A percentile compares a stretch with the other conserved stretches of the same genome.
These are phyloP conservation scores for Urostyla sp. DNA, from an alignment of 73 alveolate species.

Conservation along the genomic window DNA sequence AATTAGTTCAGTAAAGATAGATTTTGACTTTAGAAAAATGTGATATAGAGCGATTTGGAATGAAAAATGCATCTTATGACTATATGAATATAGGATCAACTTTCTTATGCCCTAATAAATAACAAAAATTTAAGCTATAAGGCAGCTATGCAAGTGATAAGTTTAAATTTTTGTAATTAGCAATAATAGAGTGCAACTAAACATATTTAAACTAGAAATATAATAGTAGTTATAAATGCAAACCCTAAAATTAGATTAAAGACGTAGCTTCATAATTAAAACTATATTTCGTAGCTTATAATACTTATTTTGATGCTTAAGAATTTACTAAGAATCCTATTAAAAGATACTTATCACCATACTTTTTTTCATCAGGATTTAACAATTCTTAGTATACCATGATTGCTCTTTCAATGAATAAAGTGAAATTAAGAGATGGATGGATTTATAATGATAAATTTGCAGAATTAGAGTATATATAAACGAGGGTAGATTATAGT, in stretches of 20 bases:
- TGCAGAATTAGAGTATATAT: not conserved
- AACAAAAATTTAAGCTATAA: not conserved
- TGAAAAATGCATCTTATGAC: not conserved
- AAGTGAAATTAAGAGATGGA: conserved; percentile 1
- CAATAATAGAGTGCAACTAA: conserved; percentile 18
- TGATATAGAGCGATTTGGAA: conserved; percentile 20
- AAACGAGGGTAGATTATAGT: conserved; percentile 21
- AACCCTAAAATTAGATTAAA: not conserved
- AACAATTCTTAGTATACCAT: conserved; percentile 17
- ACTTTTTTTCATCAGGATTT: conserved; percentile 32
- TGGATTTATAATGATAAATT: not conserved
- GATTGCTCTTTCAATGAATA: conserved; percentile 9
- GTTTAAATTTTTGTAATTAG: not conserved
- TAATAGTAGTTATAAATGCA: conserved; percentile 19
- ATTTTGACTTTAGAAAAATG: not conserved
- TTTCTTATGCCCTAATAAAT: conserved; percentile 22
- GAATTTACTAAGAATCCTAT: conserved; percentile 11
- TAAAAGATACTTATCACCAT: conserved; percentile 42
- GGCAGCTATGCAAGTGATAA: conserved; percentile 28
- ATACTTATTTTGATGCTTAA: conserved; percentile 23
- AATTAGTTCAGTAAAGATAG: not conserved
- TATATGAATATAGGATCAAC: conserved; percentile 9
- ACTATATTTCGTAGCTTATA: conserved; percentile 26
- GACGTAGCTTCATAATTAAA: conserved; percentile 21
- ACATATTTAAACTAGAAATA: not conserved